Base-by-base conservation (phyloP, 2,329 filamentous ascomycete genomes). In the Aspergillus persii region DNA sequence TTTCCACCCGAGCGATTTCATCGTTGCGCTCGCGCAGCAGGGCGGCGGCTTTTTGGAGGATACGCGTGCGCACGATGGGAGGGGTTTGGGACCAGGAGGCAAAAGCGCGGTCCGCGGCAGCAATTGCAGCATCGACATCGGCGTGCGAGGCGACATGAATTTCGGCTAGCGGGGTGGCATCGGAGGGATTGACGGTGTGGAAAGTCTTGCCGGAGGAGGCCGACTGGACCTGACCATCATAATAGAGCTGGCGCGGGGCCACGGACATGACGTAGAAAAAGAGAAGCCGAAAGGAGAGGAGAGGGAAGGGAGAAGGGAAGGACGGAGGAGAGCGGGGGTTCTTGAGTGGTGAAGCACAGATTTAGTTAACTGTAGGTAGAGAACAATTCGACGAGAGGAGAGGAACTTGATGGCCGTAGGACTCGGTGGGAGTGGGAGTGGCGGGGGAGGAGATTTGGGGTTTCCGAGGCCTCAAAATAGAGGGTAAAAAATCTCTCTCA, bases 21-120 rank as follows among this genome's bases (percentile, higher is more conserved):
- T 96, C 89, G 74, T 96, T 96, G 63, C 87, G 86, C 63, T 86
- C 78, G 50, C 91, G 89, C 11, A 96, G 82, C 12, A 96, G 77
- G 50, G 84, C 78, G 18, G 90, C 91, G 2, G 92, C 91, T 71
- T 85, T 86, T 31, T 92, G 88, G 8, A 96, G 85, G 66, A 96
- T 89, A 58, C 90, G 86, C 1, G 91, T 86, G 58, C 92, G 90
- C 68, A 86, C 85, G 61, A 89, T 81, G n/a, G 89, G 82, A 2
- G 91, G 85, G 11, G 88, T 95, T 58, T 84, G 80, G 1, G 91
- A 91, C 92, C 92, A 96, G 41, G 81, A 77, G 2, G 84, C 81
- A 73, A 96, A 96, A 1, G 91, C 91, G 36, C 80, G 79, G 58
- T 86, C 80, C 46, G 90, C 92, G 46, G 91, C 87, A 56, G 83